Base-by-base conservation (phyloP, 2,329 filamentous ascomycete genomes). In the Epichloe amarillans region DNA sequence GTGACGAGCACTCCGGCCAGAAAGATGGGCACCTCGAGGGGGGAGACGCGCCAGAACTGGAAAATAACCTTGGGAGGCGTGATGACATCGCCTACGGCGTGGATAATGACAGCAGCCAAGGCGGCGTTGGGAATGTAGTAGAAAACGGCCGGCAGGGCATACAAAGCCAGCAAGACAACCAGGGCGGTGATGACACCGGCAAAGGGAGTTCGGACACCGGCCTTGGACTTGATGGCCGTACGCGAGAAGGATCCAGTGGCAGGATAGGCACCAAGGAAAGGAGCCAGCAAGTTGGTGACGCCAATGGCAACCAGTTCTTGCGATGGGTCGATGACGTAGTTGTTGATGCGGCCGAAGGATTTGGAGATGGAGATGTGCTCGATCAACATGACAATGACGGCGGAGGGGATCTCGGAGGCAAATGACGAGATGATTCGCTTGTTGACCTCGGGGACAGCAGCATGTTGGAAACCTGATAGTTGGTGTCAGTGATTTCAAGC, bases 141-240 rank as follows among this genome's bases (percentile, higher is more conserved):
- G 75, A 95, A 95, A 52, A 95, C 80, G 0, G 83, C 79, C 0
- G 88, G 81, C 26, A 95, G 73, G 17, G 85, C 88, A 61, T 95
- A 95, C 52, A 93, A 83, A 17, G 89, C 88, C 11, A 95, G 72
- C 2, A 95, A 72, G 8, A 95, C 88, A 11, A 95, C 79, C 19
- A 88, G 54, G 1, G 84, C 88, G 11, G 88, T 95, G 54, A 94
- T 88, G 45, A 91, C 78, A 73, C 88, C 88, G 36, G 86, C 88
- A 51, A 94, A 80, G 1, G 88, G 89, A 4, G 88, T 95, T 41
- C 88, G 82, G 2, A 94, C 88, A 63, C 88, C 88, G 49, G 88
- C 87, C 69, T 95, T 95, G n/a, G 88, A 87, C 68, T 94, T 94
- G 72, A 95, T 94, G 47, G 88, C 89, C 21, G 88, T 95, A 54